Conservation (phyloP, 2,329 filamentous ascomycete genomes). For the Pseudogymnoascus sp. region DNA sequence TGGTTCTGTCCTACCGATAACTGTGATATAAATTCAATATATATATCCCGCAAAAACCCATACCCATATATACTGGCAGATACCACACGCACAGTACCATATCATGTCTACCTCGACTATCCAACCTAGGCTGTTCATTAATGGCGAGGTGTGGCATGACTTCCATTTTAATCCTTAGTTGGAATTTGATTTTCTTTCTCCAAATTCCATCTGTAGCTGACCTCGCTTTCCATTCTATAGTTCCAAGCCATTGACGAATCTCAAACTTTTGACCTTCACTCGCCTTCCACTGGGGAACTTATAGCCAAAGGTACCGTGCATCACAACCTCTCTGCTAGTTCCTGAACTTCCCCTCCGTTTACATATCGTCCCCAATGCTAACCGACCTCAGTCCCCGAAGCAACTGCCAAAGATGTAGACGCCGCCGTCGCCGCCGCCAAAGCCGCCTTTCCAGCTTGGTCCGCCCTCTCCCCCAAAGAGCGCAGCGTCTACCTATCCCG, state of each 20-base stretch:
- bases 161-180: neutral
- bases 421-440: conserved; percentile 38
- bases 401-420: conserved; percentile 36
- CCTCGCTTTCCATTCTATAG: neutral
- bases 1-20: neutral
- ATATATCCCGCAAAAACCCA: neutral
- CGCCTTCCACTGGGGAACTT: neutral
- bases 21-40: neutral
- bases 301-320: neutral
- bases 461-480: conserved; percentile 35
- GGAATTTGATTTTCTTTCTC: neutral
- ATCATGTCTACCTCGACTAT: neutral
- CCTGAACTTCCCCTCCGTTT: no score
- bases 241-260: conserved; percentile 3
- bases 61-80: neutral
- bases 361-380: neutral
- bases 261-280: neutral
- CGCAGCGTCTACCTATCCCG: conserved; percentile 35
- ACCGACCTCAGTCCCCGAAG: conserved; percentile 30
- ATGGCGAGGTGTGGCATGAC: conserved; percentile 5
- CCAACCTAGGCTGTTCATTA: conserved; percentile 13
- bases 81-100: neutral
- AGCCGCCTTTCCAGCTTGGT: conserved; percentile 41
- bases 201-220: neutral
- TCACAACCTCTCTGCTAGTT: no score